Evolutionary conservation across 1,284 basidiomycete genomes (phyloP).

Genomic region (Phenoliferia sp.): DNA sequence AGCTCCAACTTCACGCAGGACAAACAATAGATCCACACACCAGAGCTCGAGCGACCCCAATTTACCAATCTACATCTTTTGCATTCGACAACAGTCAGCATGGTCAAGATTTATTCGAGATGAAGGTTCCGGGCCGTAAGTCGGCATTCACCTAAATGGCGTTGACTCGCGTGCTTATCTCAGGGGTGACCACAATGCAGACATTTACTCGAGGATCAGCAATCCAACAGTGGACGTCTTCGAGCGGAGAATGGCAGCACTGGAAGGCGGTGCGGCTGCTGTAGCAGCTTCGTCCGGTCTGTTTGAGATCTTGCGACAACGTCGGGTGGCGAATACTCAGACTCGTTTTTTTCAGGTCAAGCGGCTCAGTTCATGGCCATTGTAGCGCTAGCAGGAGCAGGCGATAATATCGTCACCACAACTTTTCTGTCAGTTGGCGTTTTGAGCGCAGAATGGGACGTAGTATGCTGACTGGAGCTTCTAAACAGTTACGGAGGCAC

Average conservation of each 20-base stretch:
- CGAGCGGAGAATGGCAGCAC: constrained; percentile 74
- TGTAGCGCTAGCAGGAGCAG: constrained; percentile 52
- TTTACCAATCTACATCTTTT: background rate
- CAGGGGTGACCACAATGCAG: background rate
- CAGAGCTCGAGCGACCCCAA: background rate
- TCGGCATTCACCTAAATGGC: background rate
- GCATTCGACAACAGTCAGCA: background rate
- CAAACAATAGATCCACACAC: background rate
- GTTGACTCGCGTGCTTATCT: too few species aligned
- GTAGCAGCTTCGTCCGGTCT: constrained; percentile 68
- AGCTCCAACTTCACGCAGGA: background rate
- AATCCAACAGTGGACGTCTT: constrained; percentile 84
- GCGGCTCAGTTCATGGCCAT: constrained; percentile 77
- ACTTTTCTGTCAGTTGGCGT: constrained; percentile 62
- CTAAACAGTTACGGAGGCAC: constrained; percentile 49
- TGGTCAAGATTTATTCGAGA: background rate
- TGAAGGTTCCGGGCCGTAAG: background rate
- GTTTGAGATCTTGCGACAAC: background rate
- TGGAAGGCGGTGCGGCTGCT: constrained; percentile 76
- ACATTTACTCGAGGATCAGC: constrained; percentile 48
- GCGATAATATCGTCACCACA: constrained; percentile 73
- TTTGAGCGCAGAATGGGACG: too few species aligned
- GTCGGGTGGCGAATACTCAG: background rate
- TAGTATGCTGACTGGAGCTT: background rate
- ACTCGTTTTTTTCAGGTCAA: constrained; percentile 43